Base-by-base conservation (phyloP, 441 rosid genomes). In the Codiaeum variegatum region DNA sequence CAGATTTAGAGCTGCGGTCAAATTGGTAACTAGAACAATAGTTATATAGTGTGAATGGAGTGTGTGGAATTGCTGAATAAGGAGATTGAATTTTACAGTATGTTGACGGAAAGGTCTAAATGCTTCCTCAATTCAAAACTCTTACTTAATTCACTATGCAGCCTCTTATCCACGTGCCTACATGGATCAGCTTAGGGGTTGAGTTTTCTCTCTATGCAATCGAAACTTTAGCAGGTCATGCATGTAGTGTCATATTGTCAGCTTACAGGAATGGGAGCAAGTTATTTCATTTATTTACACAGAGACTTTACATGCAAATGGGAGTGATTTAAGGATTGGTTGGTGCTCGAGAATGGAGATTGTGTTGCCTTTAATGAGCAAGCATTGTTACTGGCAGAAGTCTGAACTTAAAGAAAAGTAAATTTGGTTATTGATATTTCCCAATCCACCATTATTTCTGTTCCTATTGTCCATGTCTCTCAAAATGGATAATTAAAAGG, bases 201-300 rank as follows among this genome's bases (percentile, higher is more conserved):
- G 31, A 32, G n/a, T 32, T 24, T 32, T 13, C 12, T 46, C 9
- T 67, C 21, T 67, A 32, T 32, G 46, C 44, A 67, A 21, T 18
- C 61, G 11, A 21, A 67, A n/a, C 12, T 67, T 66, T 47, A 16
- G 36, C 28, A 28, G 59, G 51, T 67, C 42, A 67, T 49, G 56
- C n/a, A 16, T 29, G n/a, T 59, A 15, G n/a, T n/a, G n/a, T n/a
- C 69, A 44, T 15, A 9, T 29, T 12, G 2, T 15, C 36, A 44
- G 10, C 19, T 11, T 44, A 26, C 8, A 66, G 28, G 60, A 11
- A 31, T 49, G 52, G 73, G 21, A 42, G 73, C 73, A 21, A 31
- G 36, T 68, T 52, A 68, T 15, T 6, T 18, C 58, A 1, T 70
- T 58, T 58, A 52, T 18, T 44, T 58, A 19, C 19, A 59, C 58